A percentile compares a stretch with the other conserved stretches of the same genome.
phyloP scores from a whole-genome alignment of 176 grass and related monocot species.

The Poa annua region DNA sequence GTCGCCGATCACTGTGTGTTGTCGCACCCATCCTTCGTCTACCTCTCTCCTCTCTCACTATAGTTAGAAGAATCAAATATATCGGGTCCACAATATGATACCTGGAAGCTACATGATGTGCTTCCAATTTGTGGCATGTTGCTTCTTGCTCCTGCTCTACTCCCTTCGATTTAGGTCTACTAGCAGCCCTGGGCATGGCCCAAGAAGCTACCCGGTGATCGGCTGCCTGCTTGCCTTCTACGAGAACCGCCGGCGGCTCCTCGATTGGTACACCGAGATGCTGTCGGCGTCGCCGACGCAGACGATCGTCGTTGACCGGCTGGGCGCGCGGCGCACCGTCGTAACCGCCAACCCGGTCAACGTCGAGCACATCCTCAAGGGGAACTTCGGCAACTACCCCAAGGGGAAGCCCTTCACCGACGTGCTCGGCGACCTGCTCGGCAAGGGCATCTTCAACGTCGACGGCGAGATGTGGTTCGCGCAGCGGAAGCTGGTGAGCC shows the following conservation, averaged over 20 bases:
- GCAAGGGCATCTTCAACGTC: slow-evolving; percentile 89
- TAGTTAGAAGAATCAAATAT: background rate
- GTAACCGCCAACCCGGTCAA: slow-evolving; percentile 80
- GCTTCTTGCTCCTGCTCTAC: slow-evolving; percentile 41
- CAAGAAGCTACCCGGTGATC: slow-evolving; percentile 62
- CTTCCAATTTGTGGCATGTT: slow-evolving; percentile 27
- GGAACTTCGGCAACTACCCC: slow-evolving; percentile 85
- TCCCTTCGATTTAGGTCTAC: background rate
- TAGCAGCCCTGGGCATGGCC: slow-evolving; percentile 36
- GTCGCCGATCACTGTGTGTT: background rate
- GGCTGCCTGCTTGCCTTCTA: slow-evolving; percentile 80
- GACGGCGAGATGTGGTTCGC: slow-evolving; percentile 79
- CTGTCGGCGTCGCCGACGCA: slow-evolving; percentile 67
- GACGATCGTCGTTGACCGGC: slow-evolving; percentile 70
- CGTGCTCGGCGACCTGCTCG: slow-evolving; percentile 89
- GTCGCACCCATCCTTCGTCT: slow-evolving; percentile 2
- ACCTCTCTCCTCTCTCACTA: background rate
- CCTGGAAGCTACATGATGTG: slow-evolving; percentile 36
- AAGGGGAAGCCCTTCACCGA: slow-evolving; percentile 89
- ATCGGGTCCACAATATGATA: slow-evolving; percentile 35
- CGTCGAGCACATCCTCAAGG: slow-evolving; percentile 79
- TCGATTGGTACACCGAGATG: slow-evolving; percentile 88
- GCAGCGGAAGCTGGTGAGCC: slow-evolving; percentile 91
- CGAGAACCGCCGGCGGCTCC: slow-evolving; percentile 58
- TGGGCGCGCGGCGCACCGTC: slow-evolving; percentile 71